Conservation (phyloP, 2,329 filamentous ascomycete genomes). For the Chrysoporthe deuterocubensis region DNA sequence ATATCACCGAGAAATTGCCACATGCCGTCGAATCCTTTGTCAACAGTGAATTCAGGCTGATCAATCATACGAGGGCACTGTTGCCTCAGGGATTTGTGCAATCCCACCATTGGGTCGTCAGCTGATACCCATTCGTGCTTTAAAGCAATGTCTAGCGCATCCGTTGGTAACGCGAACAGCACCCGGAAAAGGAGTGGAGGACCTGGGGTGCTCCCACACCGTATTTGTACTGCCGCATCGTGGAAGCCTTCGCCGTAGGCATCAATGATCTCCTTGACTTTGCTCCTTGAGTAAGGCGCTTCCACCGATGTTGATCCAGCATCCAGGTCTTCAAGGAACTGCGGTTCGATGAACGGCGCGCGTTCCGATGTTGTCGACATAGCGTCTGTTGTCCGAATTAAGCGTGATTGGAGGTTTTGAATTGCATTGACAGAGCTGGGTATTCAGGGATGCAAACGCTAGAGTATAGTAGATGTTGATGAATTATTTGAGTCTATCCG, state of each 20-base stretch:
- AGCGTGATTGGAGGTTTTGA: neutral
- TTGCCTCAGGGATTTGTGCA: conserved; percentile 8
- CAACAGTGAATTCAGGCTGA: conserved; percentile 24
- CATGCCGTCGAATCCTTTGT: conserved; percentile 21
- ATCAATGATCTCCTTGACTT: conserved; percentile 21
- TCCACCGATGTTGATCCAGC: conserved; percentile 18
- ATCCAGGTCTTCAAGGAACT: conserved; percentile 25
- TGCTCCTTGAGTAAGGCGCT: conserved; percentile 13
- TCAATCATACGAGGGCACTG: conserved; percentile 22
- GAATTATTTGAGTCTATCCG: neutral
- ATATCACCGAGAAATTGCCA: conserved; percentile 23
- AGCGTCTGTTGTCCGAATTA: neutral
- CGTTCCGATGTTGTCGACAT: conserved; percentile 28
- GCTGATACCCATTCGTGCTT: conserved; percentile 19
- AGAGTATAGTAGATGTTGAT: neutral
- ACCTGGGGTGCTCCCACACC: conserved; percentile 7
- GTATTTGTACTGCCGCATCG: conserved; percentile 26
- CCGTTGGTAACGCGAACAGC: conserved; percentile 23
- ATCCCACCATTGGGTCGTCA: conserved; percentile 17
- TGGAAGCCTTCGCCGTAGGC: conserved; percentile 25
- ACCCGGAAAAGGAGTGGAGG: conserved; percentile 21
- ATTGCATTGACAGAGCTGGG: neutral
- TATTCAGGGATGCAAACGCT: neutral
- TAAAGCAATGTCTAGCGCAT: conserved; percentile 23
- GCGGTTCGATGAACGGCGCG: conserved; percentile 25